These are phyloP conservation scores for Craspedostauros australis DNA, from an alignment of 108 stramenopile genomes.

Conservation along the genomic window DNA sequence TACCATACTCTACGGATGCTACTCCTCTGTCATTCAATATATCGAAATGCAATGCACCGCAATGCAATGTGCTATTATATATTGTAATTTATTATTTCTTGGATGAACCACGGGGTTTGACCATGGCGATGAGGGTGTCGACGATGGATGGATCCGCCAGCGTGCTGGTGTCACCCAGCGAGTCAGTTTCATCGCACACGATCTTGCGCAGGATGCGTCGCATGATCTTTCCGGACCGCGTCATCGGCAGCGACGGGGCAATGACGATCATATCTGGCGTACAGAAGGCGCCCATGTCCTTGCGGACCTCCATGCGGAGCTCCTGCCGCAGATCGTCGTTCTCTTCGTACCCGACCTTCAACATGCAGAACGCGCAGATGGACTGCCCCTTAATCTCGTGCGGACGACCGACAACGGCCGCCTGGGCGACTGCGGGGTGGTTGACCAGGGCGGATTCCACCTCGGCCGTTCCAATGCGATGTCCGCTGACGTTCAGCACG, in stretches of 20 bases:
- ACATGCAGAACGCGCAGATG: constrained; percentile 79
- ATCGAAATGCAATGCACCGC: too few species aligned
- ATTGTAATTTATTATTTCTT: too few species aligned
- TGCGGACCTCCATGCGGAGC: constrained; percentile 66
- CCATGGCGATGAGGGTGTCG: constrained; percentile 72
- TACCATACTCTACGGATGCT: too few species aligned
- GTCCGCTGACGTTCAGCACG: constrained; percentile 94
- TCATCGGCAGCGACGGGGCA: constrained; percentile 88
- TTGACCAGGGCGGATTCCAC: constrained; percentile 92
- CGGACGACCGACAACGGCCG: constrained; percentile 88
- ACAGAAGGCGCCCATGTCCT: constrained; percentile 89
- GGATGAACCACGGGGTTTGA: too few species aligned
- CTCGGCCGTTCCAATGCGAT: constrained; percentile 93
- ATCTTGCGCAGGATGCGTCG: constrained; percentile 95
- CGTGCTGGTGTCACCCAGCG: constrained; percentile 89
- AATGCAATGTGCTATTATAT: too few species aligned
- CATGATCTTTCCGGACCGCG: constrained; percentile 95
- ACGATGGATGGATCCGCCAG: constrained; percentile 96
- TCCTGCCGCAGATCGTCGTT: constrained; percentile 75
- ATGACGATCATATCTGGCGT: constrained; percentile 85
- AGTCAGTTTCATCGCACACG: constrained; percentile 82
- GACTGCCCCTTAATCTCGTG: constrained; percentile 90
- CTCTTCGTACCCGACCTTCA: constrained; percentile 59
- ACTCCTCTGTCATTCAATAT: too few species aligned
- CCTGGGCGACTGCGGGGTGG: constrained; percentile 84